A percentile compares a stretch with the other conserved stretches of the same genome.
Conservation (phyloP, 2,329 filamentous ascomycete genomes). For the Trichoderma sp. region DNA sequence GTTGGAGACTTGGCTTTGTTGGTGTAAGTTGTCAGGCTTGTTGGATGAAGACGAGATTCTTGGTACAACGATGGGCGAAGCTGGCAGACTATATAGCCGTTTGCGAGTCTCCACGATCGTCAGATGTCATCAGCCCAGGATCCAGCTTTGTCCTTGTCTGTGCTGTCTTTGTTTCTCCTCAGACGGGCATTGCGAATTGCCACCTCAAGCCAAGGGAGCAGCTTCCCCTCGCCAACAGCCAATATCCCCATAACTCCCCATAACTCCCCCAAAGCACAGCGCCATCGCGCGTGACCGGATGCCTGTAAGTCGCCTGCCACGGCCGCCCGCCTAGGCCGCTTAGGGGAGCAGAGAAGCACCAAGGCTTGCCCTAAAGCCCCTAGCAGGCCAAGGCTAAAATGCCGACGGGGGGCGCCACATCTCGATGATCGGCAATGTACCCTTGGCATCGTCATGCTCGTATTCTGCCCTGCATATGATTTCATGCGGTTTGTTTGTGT, state of each 20-base stretch:
- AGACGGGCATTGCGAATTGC: not conserved
- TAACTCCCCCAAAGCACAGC: not conserved
- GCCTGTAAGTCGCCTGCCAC: not conserved
- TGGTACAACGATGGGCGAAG: not conserved
- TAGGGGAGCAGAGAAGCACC: not conserved
- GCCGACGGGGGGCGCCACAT: not conserved
- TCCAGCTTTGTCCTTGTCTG: not conserved
- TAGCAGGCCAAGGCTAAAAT: not conserved
- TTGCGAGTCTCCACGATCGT: not conserved
- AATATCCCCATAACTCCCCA: not conserved
- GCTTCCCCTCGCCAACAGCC: not conserved
- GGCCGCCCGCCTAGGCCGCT: not conserved
- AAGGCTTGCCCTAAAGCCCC: not conserved
- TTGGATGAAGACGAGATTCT: not conserved
- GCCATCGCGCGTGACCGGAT: not conserved
- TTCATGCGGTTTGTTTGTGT: not conserved
- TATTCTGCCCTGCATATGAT: not conserved
- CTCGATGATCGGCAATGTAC: not conserved
- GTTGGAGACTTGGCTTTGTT: not conserved
- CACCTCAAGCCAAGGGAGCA: not conserved
- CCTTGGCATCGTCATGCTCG: constrained; percentile 5
- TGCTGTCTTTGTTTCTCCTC: not conserved
- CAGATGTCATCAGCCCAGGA: not conserved
- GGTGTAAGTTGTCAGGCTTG: not conserved
- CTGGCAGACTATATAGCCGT: not conserved